Evolutionary conservation across 164 flowering plant species (phyloP).

Genomic region (Paratinospora sagittata): DNA sequence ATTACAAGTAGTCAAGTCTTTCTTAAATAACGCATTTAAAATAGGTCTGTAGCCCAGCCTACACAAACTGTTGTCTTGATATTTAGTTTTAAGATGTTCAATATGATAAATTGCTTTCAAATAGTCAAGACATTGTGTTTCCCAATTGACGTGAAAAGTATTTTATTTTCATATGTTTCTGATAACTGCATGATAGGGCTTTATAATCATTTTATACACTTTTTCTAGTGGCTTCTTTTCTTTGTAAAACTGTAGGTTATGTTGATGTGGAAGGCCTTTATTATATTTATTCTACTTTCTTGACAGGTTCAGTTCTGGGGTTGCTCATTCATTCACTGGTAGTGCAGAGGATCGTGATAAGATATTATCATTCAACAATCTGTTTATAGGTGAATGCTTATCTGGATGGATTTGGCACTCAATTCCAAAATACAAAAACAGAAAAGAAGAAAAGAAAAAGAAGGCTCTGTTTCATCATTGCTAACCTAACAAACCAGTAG

Average conservation of each 20-base stretch:
- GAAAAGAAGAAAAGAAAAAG: neutral
- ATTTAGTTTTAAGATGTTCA: neutral
- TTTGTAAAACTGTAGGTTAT: neutral
- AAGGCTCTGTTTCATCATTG: neutral
- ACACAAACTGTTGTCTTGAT: neutral
- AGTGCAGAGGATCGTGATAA: constrained; percentile 75
- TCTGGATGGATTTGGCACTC: neutral
- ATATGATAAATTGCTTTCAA: neutral
- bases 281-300: constrained; percentile 11
- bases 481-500: neutral
- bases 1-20: too few species aligned
- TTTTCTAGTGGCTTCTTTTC: neutral
- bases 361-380: constrained; percentile 58
- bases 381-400: constrained; percentile 61
- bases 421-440: neutral
- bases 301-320: constrained; percentile 68
- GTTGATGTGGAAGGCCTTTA: constrained; percentile 5
- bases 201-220: neutral
- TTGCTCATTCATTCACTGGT: constrained; percentile 92
- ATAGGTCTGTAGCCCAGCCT: neutral
- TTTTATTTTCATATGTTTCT: neutral
- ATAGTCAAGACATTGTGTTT: neutral
- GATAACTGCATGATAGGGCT: neutral
- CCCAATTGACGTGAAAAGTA: neutral
- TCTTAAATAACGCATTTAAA: neutral